Base-by-base conservation (phyloP, 1,284 basidiomycete species). In the Porogramme epimiltina region DNA sequence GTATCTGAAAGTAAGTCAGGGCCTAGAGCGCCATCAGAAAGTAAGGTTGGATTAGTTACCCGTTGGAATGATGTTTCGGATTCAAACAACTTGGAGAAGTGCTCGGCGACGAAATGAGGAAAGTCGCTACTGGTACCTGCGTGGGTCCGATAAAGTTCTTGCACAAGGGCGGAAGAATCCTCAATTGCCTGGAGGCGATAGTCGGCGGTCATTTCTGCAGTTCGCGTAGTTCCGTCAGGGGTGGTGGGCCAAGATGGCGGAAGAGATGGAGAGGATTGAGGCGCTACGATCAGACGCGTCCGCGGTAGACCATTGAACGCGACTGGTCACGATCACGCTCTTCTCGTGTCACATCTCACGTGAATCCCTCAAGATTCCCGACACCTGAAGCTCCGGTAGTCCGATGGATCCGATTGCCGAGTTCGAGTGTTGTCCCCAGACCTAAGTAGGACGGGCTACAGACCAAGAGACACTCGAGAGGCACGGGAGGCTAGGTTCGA, bases 1-100 rank as follows among this genome's bases (percentile, higher is more conserved):
- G 81, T 28, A 89, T 84, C 82, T 88, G 20, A 1, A 16, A 39
- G 13, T 6, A 42, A n/a, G n/a, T n/a, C n/a, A n/a, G n/a, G n/a
- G n/a, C n/a, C n/a, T n/a, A n/a, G n/a, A n/a, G n/a, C n/a, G n/a
- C n/a, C n/a, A n/a, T n/a, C n/a, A n/a, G n/a, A n/a, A n/a, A n/a
- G 28, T 6, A 46, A 31, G 26, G 42, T 31, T 55, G 16, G 22
- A 18, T 34, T n/a, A n/a, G n/a, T 54, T 24, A 34, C 82, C 79
- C 70, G 82, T 71, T 25, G 70, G 59, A 82, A 74, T 20, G 76
- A 72, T 54, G 73, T 73, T 10, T 66, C 59, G 8, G 72, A 53
- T 25, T 60, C 54, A 63, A 82, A 83, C 26, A 82, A 58, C 3
- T 66, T 47, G 11, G 72, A 64, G 61, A 87, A 87, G 61, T 87